phyloP scores from a whole-genome alignment of 148 eudicot species.

The Rheum nobile region DNA sequence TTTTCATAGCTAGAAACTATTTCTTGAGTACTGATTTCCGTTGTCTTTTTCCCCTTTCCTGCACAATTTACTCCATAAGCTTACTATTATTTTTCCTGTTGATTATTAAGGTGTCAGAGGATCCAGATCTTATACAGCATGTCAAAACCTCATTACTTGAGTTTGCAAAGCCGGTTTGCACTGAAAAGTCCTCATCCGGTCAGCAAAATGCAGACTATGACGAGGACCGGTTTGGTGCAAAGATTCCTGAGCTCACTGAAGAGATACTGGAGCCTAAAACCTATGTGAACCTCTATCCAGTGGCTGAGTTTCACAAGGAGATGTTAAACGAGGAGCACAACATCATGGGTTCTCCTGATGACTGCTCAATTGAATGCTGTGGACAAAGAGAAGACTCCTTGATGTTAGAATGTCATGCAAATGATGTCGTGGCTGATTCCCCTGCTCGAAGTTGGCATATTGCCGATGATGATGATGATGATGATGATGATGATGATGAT shows the following conservation, averaged over 20 bases:
- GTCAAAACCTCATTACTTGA: constrained; percentile 29
- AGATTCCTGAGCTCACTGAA: constrained; percentile 9
- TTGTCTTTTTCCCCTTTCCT: background rate
- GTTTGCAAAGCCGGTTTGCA: constrained; percentile 25
- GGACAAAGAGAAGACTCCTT: constrained; percentile 5
- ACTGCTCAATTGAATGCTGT: constrained; percentile 34
- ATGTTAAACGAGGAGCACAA: constrained; percentile 16
- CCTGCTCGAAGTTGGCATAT: no score
- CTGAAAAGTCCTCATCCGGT: constrained; percentile 15
- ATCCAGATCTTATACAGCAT: constrained; percentile 37
- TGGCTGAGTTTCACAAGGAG: constrained; percentile 7
- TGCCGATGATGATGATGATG: constrained; percentile 10
- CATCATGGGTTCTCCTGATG: constrained; percentile 17
- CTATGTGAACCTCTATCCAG: constrained; percentile 15
- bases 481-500: constrained; percentile 14
- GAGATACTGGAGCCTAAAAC: constrained; percentile 13
- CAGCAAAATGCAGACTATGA: constrained; percentile 21
- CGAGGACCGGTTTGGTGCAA: constrained; percentile 13
- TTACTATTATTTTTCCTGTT: background rate
- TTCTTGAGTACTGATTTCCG: background rate
- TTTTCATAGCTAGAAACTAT: background rate
- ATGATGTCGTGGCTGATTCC: constrained; percentile 17
- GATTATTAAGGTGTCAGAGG: constrained; percentile 30
- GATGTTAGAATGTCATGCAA: constrained; percentile 6
- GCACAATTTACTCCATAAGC: background rate